phyloP scores from a whole-genome alignment of 2,329 filamentous ascomycete species.

The Didymella arachidicola region DNA sequence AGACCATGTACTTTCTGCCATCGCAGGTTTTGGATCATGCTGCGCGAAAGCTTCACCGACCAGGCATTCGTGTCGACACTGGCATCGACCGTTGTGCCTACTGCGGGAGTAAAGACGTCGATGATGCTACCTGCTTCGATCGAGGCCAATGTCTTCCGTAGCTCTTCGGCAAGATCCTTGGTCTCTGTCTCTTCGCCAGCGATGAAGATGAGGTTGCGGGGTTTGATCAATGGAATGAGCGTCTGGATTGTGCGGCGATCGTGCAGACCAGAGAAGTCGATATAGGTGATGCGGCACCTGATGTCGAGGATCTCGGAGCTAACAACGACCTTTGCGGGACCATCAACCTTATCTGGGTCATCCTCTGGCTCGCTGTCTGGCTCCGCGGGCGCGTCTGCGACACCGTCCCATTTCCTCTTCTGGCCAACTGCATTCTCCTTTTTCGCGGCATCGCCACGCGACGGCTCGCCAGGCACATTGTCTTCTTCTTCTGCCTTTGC shows the following conservation, averaged over 20 bases:
- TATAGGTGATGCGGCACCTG: slow-evolving; percentile 79
- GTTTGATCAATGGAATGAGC: slow-evolving; percentile 91
- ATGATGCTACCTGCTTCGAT: slow-evolving; percentile 55
- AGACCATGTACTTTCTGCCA: slow-evolving; percentile 95
- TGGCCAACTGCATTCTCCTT: slow-evolving; percentile 71
- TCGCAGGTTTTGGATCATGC: slow-evolving; percentile 83
- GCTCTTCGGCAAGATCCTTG: slow-evolving; percentile 77
- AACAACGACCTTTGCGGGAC: slow-evolving; percentile 79
- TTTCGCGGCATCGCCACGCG: slow-evolving; percentile 61
- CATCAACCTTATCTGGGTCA: slow-evolving; percentile 63
- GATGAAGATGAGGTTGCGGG: slow-evolving; percentile 92
- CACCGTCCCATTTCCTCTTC: slow-evolving; percentile 93
- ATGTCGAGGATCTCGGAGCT: slow-evolving; percentile 69
- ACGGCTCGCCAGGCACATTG: slow-evolving; percentile 71
- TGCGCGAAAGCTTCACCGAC: slow-evolving; percentile 88
- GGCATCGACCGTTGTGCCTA: slow-evolving; percentile 81
- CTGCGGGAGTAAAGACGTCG: slow-evolving; percentile 80
- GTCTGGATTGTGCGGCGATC: slow-evolving; percentile 94
- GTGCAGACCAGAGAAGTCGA: slow-evolving; percentile 92
- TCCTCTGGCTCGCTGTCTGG: slow-evolving; percentile 59
- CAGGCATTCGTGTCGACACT: slow-evolving; percentile 98
- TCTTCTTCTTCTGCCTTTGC: slow-evolving; percentile 91
- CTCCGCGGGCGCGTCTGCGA: slow-evolving; percentile 51
- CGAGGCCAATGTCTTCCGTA: slow-evolving; percentile 68
- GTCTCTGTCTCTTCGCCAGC: slow-evolving; percentile 80